A percentile compares a stretch with the other conserved stretches of the same genome.
Conservation (phyloP, 1,139 yeast genomes). For the Blastobotrys ciferrii region DNA sequence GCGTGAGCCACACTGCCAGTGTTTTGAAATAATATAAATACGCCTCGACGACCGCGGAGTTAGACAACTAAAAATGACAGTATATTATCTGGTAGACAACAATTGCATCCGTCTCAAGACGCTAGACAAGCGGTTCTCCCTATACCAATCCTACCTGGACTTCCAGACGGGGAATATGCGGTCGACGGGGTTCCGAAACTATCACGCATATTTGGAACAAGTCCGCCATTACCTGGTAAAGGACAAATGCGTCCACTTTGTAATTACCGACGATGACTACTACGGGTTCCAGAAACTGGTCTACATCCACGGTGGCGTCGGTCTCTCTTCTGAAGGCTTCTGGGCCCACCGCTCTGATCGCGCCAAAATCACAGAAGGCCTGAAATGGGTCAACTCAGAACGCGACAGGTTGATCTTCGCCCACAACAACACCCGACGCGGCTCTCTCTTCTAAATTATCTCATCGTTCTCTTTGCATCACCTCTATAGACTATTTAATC, state of each 20-base stretch:
- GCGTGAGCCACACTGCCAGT: no score
- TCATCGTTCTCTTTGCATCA: no score
- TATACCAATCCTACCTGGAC: conserved; percentile 13
- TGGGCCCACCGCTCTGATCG: conserved; percentile 10
- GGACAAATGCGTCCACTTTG: conserved; percentile 10
- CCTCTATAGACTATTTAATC: no score
- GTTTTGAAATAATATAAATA: neutral
- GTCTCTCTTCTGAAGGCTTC: conserved; percentile 10
- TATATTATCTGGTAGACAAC: conserved; percentile 10
- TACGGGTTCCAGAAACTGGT: conserved; percentile 14
- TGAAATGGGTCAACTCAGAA: conserved; percentile 9
- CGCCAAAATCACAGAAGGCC: conserved; percentile 1
- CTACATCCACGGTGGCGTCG: conserved; percentile 3
- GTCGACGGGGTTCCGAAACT: conserved; percentile 14
- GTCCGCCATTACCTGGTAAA: conserved; percentile 6
- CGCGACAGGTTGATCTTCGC: conserved; percentile 6
- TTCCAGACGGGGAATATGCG: conserved; percentile 7
- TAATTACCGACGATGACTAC: conserved; percentile 12
- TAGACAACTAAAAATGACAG: conserved; percentile 6
- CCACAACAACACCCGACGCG: neutral
- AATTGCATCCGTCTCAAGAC: conserved; percentile 8
- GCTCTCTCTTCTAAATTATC: neutral
- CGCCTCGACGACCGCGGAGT: no score
- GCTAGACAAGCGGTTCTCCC: neutral
- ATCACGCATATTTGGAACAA: conserved; percentile 11